phyloP scores from a whole-genome alignment of 768 basidiomycete species.

The Mrakia frigida region DNA sequence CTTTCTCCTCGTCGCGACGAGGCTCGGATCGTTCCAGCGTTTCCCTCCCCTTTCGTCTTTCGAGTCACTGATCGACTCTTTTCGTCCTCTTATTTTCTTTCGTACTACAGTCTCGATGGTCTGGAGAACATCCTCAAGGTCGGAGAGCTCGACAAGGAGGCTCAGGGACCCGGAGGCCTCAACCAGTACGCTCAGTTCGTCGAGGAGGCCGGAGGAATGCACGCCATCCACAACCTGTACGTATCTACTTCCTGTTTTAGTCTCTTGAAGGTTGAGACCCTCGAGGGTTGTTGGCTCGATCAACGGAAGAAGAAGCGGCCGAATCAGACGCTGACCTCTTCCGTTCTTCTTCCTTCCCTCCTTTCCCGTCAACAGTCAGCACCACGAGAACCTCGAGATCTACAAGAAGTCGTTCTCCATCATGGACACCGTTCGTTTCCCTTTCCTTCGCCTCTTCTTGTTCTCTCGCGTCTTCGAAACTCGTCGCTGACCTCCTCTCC shows the following conservation, averaged over 20 bases:
- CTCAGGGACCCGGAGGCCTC: conserved; percentile 68
- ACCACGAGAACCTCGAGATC: conserved; percentile 98
- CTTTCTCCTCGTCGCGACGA: not conserved
- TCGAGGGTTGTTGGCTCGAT: too few species aligned
- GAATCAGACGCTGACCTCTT: not conserved
- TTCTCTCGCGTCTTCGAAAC: not conserved
- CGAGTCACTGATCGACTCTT: too few species aligned
- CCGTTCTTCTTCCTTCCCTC: not conserved
- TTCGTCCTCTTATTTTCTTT: too few species aligned
- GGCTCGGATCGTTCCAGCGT: too few species aligned
- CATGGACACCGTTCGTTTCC: conserved; percentile 44
- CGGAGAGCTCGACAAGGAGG: conserved; percentile 87
- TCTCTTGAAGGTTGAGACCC: too few species aligned
- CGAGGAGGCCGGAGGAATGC: conserved; percentile 97
- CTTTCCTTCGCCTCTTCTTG: not conserved
- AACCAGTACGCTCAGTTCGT: conserved; percentile 93
- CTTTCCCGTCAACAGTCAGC: conserved; percentile 69
- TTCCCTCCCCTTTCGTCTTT: too few species aligned
- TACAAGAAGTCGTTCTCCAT: conserved; percentile 99
- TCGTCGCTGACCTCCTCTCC: conserved; percentile 6
- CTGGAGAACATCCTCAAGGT: conserved; percentile 97
- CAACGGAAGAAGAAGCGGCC: not conserved
- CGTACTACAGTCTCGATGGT: conserved; percentile 61
- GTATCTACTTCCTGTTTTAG: not conserved
- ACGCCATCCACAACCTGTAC: conserved; percentile 31